These are phyloP conservation scores for Xerophyta viscosa DNA, from an alignment of 106 monocot species.

Conservation along the genomic window DNA sequence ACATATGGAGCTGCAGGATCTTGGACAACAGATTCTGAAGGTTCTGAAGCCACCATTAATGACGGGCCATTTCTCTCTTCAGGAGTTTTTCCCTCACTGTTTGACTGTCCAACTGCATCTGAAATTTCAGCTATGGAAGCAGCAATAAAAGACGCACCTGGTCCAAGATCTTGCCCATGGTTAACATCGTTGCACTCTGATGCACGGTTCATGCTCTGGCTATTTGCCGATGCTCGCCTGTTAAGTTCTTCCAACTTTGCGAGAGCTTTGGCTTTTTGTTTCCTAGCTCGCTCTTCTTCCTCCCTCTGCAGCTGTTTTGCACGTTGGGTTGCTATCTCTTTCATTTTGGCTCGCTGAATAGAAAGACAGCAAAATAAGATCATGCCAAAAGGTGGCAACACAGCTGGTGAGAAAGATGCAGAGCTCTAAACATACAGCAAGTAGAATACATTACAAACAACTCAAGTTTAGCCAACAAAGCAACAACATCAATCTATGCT, in stretches of 20 bases:
- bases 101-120: background rate
- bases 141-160: background rate
- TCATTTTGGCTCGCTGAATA: constrained; percentile 56
- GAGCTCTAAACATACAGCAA: too few relatives aligned
- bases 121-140: background rate
- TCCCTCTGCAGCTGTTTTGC: constrained; percentile 63
- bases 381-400: too few relatives aligned
- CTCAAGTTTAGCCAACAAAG: too few relatives aligned
- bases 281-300: constrained; percentile 70
- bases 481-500: too few relatives aligned
- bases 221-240: constrained; percentile 22
- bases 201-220: constrained; percentile 1
- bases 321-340: constrained; percentile 64
- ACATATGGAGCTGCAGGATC: background rate
- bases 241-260: constrained; percentile 90
- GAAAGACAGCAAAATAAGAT: constrained; percentile 3
- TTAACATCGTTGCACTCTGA: background rate
- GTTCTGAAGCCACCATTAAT: background rate
- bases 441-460: too few relatives aligned
- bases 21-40: background rate
- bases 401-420: too few relatives aligned
- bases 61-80: background rate
- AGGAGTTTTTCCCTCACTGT: too few relatives aligned
- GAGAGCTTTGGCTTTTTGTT: constrained; percentile 86
- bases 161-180: background rate